Evolutionary conservation across 345 rosid genomes (phyloP).

Genomic region (Citrus mangshanensis): DNA sequence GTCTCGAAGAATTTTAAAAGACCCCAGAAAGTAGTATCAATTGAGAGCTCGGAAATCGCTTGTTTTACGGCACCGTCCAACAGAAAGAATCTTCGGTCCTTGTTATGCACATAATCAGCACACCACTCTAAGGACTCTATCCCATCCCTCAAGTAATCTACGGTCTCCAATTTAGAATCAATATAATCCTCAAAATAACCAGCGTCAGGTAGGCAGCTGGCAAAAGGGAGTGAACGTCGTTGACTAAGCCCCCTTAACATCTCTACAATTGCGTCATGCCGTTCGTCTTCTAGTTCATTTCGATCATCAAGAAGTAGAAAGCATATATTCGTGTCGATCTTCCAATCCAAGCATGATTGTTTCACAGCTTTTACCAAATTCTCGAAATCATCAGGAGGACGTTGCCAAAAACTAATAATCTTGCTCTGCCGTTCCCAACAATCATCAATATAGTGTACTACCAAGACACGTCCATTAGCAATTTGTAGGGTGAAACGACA

Average conservation of each 20-base stretch:
- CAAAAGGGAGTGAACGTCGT: neutral
- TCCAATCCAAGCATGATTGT: neutral
- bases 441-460: neutral
- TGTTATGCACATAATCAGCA: no score
- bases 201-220: no score
- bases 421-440: neutral
- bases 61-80: rapidly evolving
- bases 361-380: no score
- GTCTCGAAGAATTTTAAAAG: no score
- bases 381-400: rapidly evolving
- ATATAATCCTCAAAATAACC: no score
- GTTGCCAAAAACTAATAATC: neutral
- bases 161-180: no score
- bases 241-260: neutral
- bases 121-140: no score
- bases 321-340: neutral
- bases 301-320: neutral
- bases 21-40: rapidly evolving
- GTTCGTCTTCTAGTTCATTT: neutral
- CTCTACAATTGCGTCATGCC: no score
- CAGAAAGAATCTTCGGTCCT: no score
- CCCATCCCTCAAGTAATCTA: no score
- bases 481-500: neutral
- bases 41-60: no score
- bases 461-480: neutral